A percentile compares a stretch with the other conserved stretches of the same genome.
Evolutionary conservation across 192 early-diverging fungal species (phyloP).

Genomic region (Umbelopsis sp.): DNA sequence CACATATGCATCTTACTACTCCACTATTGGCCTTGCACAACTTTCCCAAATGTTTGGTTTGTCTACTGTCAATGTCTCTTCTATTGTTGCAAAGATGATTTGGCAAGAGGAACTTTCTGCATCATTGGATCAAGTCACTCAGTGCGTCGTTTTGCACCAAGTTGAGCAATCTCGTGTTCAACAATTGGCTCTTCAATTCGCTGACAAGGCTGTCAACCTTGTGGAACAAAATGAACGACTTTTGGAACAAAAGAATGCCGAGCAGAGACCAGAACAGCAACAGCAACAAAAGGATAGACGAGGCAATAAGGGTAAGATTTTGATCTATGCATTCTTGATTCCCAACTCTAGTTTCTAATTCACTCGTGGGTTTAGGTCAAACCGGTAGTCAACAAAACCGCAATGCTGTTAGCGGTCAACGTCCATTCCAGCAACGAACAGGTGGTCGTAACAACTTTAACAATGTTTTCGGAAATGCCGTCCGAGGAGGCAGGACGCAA

Average conservation of each 20-base stretch:
- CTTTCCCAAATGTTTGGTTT: slow-evolving; percentile 91
- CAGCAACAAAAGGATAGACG: slow-evolving; percentile 16
- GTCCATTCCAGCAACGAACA: slow-evolving; percentile 16
- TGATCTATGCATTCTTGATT: background rate
- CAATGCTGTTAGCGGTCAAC: slow-evolving; percentile 11
- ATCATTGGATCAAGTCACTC: slow-evolving; percentile 81
- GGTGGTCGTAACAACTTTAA: slow-evolving; percentile 17
- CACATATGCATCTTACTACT: slow-evolving; percentile 88
- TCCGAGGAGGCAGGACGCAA: slow-evolving; percentile 19
- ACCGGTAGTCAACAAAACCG: slow-evolving; percentile 7
- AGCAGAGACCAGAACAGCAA: slow-evolving; percentile 10
- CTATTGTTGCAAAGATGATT: slow-evolving; percentile 93
- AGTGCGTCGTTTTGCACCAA: slow-evolving; percentile 81
- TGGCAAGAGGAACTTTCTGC: slow-evolving; percentile 90
- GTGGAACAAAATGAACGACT: slow-evolving; percentile 92
- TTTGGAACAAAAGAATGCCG: slow-evolving; percentile 23
- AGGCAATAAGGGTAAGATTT: slow-evolving; percentile 11
- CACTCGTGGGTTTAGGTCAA: background rate
- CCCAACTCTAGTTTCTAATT: background rate
- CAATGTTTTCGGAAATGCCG: slow-evolving; percentile 19
- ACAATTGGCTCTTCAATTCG: slow-evolving; percentile 81
- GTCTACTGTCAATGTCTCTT: slow-evolving; percentile 58
- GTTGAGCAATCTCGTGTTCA: slow-evolving; percentile 77
- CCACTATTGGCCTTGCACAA: slow-evolving; percentile 81
- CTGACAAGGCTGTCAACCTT: slow-evolving; percentile 84